Base-by-base conservation (phyloP, 1,284 basidiomycete species). In the Malassezia psittaci region DNA sequence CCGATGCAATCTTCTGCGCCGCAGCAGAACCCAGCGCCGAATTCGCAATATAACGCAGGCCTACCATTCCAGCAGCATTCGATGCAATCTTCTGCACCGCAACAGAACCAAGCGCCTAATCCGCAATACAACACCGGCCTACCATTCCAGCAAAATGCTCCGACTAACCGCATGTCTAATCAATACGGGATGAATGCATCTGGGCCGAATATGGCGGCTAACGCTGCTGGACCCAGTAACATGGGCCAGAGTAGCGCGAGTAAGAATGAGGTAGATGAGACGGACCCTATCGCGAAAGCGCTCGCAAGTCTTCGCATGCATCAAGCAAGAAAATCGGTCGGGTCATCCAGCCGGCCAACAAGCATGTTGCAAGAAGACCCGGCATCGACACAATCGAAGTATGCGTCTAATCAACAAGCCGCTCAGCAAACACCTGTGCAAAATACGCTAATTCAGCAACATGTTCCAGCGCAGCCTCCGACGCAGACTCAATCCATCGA, bases 241-340 rank as follows among this genome's bases (percentile, higher is more conserved):
- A 29, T 29, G 24, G 24, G 24, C 3, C 24, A 29, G 24, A 29
- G 24, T 29, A 29, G 24, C 24, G 24, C 24, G 24, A 29, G 24
- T 29, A 3, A 29, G 24, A 29, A 29, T 9, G 24, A 45, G 5
- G 16, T 45, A 8, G 43, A 45, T 12, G 52, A 46, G 11, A 79
- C 80, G 55, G 79, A 90, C 72, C 87, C 87, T 0, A 79, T 90
- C 57, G 84, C 84, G 29, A 83, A 81, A 64, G 85, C 85, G 53
- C 79, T 88, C 68, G 79, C 78, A 1, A 77, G 80, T 60, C 75
- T 84, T 34, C 77, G 80, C 4, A 60, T 65, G 61, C 62, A 65
- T 37, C 63, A 68, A 24, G 57, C 63, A 21, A 60, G 60, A 41
- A 62, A 61, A 42, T 64, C 66, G 11, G 66, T 67, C n/a, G 59